Evolutionary conservation across 208 protist genomes (phyloP).

Genomic region (Leptomonas pyrrhocoris): DNA sequence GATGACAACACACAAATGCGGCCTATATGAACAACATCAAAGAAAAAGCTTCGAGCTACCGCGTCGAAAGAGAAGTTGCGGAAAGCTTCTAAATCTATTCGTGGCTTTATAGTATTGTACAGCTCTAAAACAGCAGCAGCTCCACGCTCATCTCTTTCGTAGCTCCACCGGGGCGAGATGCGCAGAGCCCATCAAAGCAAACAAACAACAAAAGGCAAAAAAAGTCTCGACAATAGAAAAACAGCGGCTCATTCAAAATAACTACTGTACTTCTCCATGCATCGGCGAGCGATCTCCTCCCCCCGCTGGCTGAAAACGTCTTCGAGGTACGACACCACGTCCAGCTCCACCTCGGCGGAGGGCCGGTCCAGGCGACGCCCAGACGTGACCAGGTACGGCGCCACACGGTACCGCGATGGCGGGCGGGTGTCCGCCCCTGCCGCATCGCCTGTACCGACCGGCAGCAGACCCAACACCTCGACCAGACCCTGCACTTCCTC

Average conservation of each 20-base stretch:
- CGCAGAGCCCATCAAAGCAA: neutral
- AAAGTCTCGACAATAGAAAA: constrained; percentile 5
- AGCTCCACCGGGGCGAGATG: too few species aligned
- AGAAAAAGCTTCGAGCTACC: too few species aligned
- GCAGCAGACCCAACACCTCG: constrained; percentile 59
- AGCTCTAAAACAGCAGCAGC: constrained; percentile 7
- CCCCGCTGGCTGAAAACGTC: constrained; percentile 63
- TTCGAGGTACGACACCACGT: constrained; percentile 73
- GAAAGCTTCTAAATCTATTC: neutral
- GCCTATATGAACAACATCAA: too few species aligned
- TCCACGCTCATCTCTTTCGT: too few species aligned
- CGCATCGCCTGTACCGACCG: neutral
- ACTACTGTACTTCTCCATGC: constrained; percentile 46
- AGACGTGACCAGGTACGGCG: constrained; percentile 46
- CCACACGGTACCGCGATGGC: constrained; percentile 41
- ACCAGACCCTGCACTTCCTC: constrained; percentile 65
- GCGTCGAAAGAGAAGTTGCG: neutral
- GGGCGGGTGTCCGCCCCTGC: too few species aligned
- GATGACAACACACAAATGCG: too few species aligned
- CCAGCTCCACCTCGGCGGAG: constrained; percentile 69
- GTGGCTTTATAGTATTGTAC: neutral
- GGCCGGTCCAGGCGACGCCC: constrained; percentile 76
- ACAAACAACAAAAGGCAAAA: constrained; percentile 1
- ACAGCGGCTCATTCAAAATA: constrained; percentile 30
- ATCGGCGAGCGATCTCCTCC: constrained; percentile 50